A percentile compares a stretch with the other conserved stretches of the same genome.
Conservation (phyloP, 2,329 filamentous ascomycete species). For the Nothopassalora personata region DNA sequence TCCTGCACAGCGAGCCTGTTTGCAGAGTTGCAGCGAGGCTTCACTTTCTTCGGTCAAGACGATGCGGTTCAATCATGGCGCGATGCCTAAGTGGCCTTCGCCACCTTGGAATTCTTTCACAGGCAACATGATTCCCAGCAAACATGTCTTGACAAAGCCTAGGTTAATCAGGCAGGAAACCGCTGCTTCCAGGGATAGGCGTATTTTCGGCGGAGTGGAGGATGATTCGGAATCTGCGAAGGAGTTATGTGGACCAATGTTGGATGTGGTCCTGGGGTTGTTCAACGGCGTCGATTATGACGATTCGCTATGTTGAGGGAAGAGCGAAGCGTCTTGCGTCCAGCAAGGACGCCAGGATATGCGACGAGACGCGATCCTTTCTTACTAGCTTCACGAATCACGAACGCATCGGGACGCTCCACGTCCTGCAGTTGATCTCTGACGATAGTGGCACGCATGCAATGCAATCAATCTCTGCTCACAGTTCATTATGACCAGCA, state of each 20-base stretch:
- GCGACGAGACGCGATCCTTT: not conserved
- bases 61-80: not conserved
- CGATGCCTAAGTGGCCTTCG: not conserved
- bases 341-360: not conserved
- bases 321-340: not conserved
- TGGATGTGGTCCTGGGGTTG: conserved; percentile 43
- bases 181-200: conserved; percentile 19
- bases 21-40: not conserved
- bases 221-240: conserved; percentile 33
- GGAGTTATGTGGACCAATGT: conserved; percentile 40
- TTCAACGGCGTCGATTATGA: conserved; percentile 44
- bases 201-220: conserved; percentile 41
- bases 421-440: not conserved
- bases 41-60: not conserved
- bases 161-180: conserved; percentile 7
- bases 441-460: not conserved
- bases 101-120: not conserved
- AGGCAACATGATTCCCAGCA: not conserved
- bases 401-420: not conserved
- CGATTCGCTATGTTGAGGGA: conserved; percentile 16
- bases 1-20: not conserved
- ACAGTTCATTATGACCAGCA: conserved; percentile 2
- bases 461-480: not conserved
- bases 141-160: not conserved
- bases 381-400: not conserved